These are phyloP conservation scores for Aspergillus ellipticus DNA, from an alignment of 495 filamentous ascomycete genomes.

Conservation along the genomic window DNA sequence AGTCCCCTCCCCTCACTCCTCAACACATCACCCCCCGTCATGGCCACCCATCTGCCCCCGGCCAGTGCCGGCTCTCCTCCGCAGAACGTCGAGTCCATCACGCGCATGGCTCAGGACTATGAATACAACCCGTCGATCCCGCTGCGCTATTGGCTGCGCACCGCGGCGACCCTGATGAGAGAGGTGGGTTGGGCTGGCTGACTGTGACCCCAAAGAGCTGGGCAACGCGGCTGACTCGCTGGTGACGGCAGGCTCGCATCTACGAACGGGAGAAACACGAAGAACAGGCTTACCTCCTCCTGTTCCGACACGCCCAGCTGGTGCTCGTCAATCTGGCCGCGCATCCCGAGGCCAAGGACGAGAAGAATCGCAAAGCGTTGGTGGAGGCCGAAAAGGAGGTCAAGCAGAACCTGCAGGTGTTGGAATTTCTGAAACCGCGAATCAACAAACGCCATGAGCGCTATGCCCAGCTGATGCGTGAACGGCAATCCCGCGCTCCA, in stretches of 20 bases:
- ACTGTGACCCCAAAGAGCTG: background rate
- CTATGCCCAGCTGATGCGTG: slow-evolving; percentile 52
- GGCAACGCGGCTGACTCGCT: background rate
- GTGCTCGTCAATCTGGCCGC: slow-evolving; percentile 56
- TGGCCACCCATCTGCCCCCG: slow-evolving; percentile 27
- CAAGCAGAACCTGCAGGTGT: slow-evolving; percentile 47
- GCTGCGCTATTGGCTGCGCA: slow-evolving; percentile 77
- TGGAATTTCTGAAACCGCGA: slow-evolving; percentile 64
- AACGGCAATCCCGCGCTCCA: slow-evolving; percentile 37
- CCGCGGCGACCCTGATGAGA: slow-evolving; percentile 70
- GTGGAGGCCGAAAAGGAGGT: slow-evolving; percentile 51
- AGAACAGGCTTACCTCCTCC: slow-evolving; percentile 79
- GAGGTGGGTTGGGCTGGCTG: slow-evolving; percentile 53
- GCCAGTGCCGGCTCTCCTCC: slow-evolving; percentile 37
- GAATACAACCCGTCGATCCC: slow-evolving; percentile 72
- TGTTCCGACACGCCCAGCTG: slow-evolving; percentile 76
- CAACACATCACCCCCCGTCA: slow-evolving; percentile 9
- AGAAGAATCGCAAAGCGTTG: slow-evolving; percentile 45
- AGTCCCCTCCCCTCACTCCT: background rate
- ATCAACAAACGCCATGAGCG: slow-evolving; percentile 63
- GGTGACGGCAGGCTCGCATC: slow-evolving; percentile 56
- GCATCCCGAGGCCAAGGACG: slow-evolving; percentile 55
- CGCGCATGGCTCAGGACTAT: slow-evolving; percentile 66
- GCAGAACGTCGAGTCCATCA: slow-evolving; percentile 69
- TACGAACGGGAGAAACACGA: slow-evolving; percentile 84